Evolutionary conservation across 257 asterid species (phyloP).

Genomic region (Solanum lycopersicoides): DNA sequence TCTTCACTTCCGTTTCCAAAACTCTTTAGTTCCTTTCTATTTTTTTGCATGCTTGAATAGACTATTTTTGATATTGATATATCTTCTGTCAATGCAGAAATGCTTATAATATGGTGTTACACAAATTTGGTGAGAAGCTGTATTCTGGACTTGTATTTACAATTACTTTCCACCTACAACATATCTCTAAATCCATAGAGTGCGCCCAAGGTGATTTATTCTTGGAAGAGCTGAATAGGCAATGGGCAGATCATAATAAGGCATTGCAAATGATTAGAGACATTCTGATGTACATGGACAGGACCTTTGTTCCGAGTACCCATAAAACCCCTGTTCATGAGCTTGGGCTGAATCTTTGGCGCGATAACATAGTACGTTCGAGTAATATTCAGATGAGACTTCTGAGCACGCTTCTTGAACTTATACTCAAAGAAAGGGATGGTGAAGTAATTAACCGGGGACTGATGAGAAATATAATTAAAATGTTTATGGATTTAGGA

Average conservation of each 20-base stretch:
- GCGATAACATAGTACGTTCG: slow-evolving; percentile 70
- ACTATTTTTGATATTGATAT: slow-evolving; percentile 10
- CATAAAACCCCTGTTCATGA: slow-evolving; percentile 71
- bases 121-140: slow-evolving; percentile 79
- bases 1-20: background rate
- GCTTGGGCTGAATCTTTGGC: slow-evolving; percentile 89
- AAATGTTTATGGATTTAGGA: slow-evolving; percentile 87
- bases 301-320: slow-evolving; percentile 62
- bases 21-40: background rate
- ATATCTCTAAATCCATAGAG: slow-evolving; percentile 58
- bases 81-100: slow-evolving; percentile 37
- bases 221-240: slow-evolving; percentile 72
- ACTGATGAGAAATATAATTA: slow-evolving; percentile 68
- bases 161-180: slow-evolving; percentile 71
- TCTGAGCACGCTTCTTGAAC: slow-evolving; percentile 60
- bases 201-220: slow-evolving; percentile 67
- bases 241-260: slow-evolving; percentile 79
- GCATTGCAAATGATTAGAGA: slow-evolving; percentile 83
- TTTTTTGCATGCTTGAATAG: background rate
- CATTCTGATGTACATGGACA: slow-evolving; percentile 88
- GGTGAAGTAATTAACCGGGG: slow-evolving; percentile 89
- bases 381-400: slow-evolving; percentile 62
- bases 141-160: slow-evolving; percentile 76
- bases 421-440: slow-evolving; percentile 53
- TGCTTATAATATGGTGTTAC: slow-evolving; percentile 83